phyloP scores from a whole-genome alignment of 1,284 basidiomycete genomes.

The Sphagnurus paluster region DNA sequence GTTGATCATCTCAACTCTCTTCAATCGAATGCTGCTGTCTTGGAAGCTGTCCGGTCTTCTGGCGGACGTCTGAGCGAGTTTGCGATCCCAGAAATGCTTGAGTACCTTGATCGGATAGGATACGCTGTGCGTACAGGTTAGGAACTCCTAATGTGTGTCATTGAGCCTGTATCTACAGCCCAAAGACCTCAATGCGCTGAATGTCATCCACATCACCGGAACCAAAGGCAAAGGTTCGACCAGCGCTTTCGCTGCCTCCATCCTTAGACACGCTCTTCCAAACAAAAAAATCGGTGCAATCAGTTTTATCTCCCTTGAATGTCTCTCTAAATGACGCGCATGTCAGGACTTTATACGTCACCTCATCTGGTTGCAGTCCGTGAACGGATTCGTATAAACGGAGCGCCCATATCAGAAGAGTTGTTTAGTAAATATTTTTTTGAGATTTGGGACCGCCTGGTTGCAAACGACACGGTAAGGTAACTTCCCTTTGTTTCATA shows the following conservation, averaged over 20 bases:
- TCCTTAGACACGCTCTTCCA: constrained; percentile 64
- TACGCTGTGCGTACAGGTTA: constrained; percentile 65
- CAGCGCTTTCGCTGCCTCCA: constrained; percentile 86
- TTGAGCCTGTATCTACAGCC: constrained; percentile 47
- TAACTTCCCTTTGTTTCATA: constrained; percentile 16
- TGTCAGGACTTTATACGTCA: constrained; percentile 88
- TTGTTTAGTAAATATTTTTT: constrained; percentile 93
- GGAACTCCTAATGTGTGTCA: constrained; percentile 1
- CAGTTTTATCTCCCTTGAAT: background rate
- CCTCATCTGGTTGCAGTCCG: constrained; percentile 96
- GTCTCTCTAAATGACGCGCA: background rate
- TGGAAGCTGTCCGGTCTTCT: constrained; percentile 82
- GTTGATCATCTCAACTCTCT: constrained; percentile 88
- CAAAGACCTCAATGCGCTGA: constrained; percentile 82
- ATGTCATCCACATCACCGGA: constrained; percentile 96
- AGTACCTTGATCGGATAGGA: constrained; percentile 87
- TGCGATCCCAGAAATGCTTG: constrained; percentile 88
- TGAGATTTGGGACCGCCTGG: constrained; percentile 92
- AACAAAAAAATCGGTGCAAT: constrained; percentile 70
- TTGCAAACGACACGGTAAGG: constrained; percentile 62
- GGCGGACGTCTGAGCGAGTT: constrained; percentile 70
- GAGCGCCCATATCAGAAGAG: constrained; percentile 85
- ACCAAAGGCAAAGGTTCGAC: constrained; percentile 99
- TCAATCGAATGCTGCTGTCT: constrained; percentile 91
- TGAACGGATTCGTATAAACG: constrained; percentile 95